Conservation (phyloP, 2,329 filamentous ascomycete species). For the Claviceps lovelessii region DNA sequence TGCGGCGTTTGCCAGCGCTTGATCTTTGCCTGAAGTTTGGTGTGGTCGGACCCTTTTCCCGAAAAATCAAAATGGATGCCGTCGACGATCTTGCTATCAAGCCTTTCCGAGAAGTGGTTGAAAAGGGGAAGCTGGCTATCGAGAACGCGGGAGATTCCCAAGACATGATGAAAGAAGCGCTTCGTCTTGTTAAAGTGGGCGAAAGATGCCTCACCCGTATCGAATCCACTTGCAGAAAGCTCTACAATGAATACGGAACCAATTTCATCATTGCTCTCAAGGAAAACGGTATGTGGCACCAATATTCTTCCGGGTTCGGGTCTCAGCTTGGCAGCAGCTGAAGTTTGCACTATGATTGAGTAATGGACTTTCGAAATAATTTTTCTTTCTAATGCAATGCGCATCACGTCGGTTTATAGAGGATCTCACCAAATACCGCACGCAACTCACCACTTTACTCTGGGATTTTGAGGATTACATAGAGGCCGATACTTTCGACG, state of each 20-base stretch:
- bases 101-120: slow-evolving; percentile 38
- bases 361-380: background rate
- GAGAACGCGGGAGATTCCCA: slow-evolving; percentile 31
- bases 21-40: background rate
- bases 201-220: slow-evolving; percentile 35
- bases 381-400: background rate
- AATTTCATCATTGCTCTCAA: slow-evolving; percentile 38
- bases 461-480: slow-evolving; percentile 45
- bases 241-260: slow-evolving; percentile 32
- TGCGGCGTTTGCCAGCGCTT: background rate
- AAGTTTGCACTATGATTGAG: background rate
- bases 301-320: background rate
- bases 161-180: slow-evolving; percentile 35
- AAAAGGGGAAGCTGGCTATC: slow-evolving; percentile 33
- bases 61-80: slow-evolving; percentile 21
- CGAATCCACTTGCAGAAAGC: slow-evolving; percentile 35
- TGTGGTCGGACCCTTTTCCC: background rate
- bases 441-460: slow-evolving; percentile 33
- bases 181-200: slow-evolving; percentile 32
- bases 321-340: background rate
- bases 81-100: slow-evolving; percentile 30
- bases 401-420: slow-evolving; percentile 19
- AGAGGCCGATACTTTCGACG: slow-evolving; percentile 35
- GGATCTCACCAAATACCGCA: slow-evolving; percentile 33
- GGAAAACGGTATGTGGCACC: slow-evolving; percentile 33